Evolutionary conservation across 768 basidiomycete genomes (phyloP).

Genomic region (Porpolomopsis calyptriformis): DNA sequence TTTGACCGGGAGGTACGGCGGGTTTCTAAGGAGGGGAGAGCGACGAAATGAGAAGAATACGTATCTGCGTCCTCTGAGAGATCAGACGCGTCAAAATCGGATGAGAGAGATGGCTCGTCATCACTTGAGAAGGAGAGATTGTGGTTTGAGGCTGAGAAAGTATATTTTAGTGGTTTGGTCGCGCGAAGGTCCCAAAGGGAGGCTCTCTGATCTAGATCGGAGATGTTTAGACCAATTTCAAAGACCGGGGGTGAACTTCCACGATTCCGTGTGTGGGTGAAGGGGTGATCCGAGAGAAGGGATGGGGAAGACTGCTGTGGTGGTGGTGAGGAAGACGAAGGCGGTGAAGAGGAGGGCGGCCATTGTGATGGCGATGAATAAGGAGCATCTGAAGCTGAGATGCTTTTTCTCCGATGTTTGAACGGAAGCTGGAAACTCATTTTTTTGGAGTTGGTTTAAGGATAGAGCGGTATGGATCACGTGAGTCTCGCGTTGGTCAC

Average conservation of each 20-base stretch:
- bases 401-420: conserved; percentile 15
- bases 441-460: too few species aligned
- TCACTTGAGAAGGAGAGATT: conserved; percentile 19
- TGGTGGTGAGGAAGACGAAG: conserved; percentile 29
- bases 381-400: conserved; percentile 11
- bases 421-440: conserved; percentile 6
- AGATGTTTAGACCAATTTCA: conserved; percentile 15
- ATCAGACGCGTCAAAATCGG: conserved; percentile 27
- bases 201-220: conserved; percentile 20
- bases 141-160: conserved; percentile 19
- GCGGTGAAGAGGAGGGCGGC: conserved; percentile 21
- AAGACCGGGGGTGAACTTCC: conserved; percentile 26
- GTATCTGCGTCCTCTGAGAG: conserved; percentile 18
- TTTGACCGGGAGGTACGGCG: conserved; percentile 12
- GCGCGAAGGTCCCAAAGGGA: conserved; percentile 15
- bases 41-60: background rate
- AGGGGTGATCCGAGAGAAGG: conserved; percentile 27
- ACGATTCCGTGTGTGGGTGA: conserved; percentile 23
- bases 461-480: background rate
- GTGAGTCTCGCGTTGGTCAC: background rate
- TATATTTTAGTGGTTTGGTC: conserved; percentile 9
- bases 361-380: conserved; percentile 7
- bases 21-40: conserved; percentile 13
- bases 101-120: conserved; percentile 20
- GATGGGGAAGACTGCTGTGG: conserved; percentile 25